phyloP scores from a whole-genome alignment of 371 early-diverging fungal genomes.

The Dinochytrium kinnereticum region DNA sequence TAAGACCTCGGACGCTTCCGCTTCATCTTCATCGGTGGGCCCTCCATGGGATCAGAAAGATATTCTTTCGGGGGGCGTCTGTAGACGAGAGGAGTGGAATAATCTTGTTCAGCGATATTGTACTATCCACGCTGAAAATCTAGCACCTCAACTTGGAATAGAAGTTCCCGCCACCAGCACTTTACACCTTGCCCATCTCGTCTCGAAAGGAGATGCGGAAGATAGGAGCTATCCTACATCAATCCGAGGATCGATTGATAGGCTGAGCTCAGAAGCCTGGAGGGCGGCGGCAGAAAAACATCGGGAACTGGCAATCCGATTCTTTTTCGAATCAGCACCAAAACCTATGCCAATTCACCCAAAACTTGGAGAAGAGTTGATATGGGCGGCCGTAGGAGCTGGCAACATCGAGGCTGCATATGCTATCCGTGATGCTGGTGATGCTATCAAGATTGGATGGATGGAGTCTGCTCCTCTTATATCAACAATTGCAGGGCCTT shows the following conservation, averaged over 20 bases:
- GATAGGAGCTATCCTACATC: background rate
- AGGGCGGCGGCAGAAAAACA: background rate
- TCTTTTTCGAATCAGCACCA: background rate
- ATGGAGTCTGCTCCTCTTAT: background rate
- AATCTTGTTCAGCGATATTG: background rate
- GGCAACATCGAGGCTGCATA: constrained; percentile 4
- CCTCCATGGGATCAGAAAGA: background rate
- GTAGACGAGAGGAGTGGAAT: background rate
- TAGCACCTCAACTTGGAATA: background rate
- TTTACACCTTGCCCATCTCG: background rate
- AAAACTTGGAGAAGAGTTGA: background rate
- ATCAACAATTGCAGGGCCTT: background rate
- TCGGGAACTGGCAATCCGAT: background rate
- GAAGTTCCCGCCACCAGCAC: background rate
- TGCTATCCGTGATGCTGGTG: background rate
- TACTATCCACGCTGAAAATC: background rate
- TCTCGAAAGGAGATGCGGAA: background rate
- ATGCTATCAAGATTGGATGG: background rate
- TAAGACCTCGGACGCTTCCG: too few species aligned
- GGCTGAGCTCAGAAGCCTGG: background rate
- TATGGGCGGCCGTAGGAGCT: background rate
- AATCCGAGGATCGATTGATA: background rate
- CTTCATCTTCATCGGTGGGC: too few species aligned
- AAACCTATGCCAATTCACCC: background rate
- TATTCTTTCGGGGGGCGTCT: background rate